Conservation (phyloP, 129 eudicot genomes). For the Dittrichia graveolens region DNA sequence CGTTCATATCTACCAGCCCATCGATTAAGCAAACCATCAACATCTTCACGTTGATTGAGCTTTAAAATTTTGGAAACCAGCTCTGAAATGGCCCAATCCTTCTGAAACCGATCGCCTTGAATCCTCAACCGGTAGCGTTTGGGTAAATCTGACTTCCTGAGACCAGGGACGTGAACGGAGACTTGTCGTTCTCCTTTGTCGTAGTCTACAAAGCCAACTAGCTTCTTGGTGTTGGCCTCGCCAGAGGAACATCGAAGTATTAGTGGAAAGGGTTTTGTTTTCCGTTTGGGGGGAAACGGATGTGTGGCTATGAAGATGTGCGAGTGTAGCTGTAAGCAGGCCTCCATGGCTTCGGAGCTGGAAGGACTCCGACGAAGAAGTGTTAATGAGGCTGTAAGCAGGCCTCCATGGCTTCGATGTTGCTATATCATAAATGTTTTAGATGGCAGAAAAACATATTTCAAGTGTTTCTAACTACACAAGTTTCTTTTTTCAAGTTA, state of each 20-base stretch:
- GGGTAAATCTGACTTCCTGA: constrained; percentile 62
- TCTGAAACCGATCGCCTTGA: constrained; percentile 75
- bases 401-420: not conserved
- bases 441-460: too few species aligned
- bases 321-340: constrained; percentile 25
- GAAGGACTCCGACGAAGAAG: not conserved
- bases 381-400: too few species aligned
- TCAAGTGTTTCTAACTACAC: too few species aligned
- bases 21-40: constrained; percentile 73
- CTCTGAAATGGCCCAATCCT: constrained; percentile 81
- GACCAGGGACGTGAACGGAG: constrained; percentile 49
- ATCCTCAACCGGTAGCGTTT: constrained; percentile 54
- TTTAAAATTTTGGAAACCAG: constrained; percentile 55
- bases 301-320: constrained; percentile 23
- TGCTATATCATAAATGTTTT: too few species aligned
- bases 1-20: constrained; percentile 88
- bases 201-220: constrained; percentile 64
- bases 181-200: constrained; percentile 71
- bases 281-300: constrained; percentile 19
- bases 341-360: constrained; percentile 30
- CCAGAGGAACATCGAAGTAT: constrained; percentile 25
- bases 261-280: not conserved
- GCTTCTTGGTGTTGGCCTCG: constrained; percentile 41
- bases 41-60: constrained; percentile 59
- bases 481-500: too few species aligned